Base-by-base conservation (phyloP, 2,329 filamentous ascomycete genomes). In the Cordyceps pruinosa region DNA sequence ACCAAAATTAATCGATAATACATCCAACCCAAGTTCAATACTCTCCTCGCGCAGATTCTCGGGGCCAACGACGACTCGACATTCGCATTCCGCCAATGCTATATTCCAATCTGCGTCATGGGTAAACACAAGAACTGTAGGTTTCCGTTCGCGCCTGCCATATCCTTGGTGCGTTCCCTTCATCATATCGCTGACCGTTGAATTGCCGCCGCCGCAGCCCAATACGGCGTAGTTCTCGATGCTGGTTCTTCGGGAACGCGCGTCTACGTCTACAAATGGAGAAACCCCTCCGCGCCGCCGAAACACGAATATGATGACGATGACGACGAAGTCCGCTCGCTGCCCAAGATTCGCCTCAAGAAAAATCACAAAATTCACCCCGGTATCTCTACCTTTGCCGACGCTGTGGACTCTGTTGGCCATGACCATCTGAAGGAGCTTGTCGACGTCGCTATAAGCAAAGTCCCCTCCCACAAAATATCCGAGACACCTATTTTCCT, bases 191-290 rank as follows among this genome's bases (percentile, higher is more conserved):
- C 46, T 55, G 42, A 56, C 46, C 8, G n/a, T 26, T 26, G 25
- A 19, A 21, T 26, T 28, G 9, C 23, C 21, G 37, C 30, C 26
- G 37, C 12, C 17, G 13, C 60, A 84, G 81, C 79, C 68, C 81
- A 83, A 76, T 97, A 95, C 80, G 94, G 92, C 70, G 89, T 97
- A 66, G 92, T 99, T 69, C 83, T 99, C 68, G 94, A 99, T 81
- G 94, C 94, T 70, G 94, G 94, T 65, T 97, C 94, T 72, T 97
- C 94, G 72, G 93, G 94, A 70, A 97, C 93, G 66, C 88, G 94
- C 70, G 81, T 96, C 61, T 90, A 99, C 72, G 84, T 99, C 58
- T 99, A 99, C 75, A 84, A 86, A 73, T 99, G 94, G 94, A 83
- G 92, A 67, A 88, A 95, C 68, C 85, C 86, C 62, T 77, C 39